Conservation (phyloP, 768 basidiomycete species). For the Boletus sp. region DNA sequence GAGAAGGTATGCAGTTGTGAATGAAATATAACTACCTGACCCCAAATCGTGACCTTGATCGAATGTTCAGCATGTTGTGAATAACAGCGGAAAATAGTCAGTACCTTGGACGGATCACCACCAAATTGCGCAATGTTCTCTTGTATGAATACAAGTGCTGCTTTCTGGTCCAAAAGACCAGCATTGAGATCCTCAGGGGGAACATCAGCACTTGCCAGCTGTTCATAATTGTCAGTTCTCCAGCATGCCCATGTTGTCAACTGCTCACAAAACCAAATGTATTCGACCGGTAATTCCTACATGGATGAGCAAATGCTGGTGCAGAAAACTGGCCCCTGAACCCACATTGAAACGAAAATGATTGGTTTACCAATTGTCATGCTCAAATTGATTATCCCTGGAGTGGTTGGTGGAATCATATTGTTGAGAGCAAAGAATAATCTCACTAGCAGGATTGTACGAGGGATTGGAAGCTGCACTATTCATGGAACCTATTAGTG, state of each 20-base stretch:
- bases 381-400: slow-evolving; percentile 13
- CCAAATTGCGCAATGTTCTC: slow-evolving; percentile 66
- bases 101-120: slow-evolving; percentile 54
- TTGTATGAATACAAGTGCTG: slow-evolving; percentile 57
- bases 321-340: background rate
- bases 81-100: slow-evolving; percentile 1
- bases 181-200: slow-evolving; percentile 51
- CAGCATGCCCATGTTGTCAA: no score
- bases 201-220: slow-evolving; percentile 48
- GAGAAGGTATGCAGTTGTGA: no score
- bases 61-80: background rate
- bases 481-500: background rate
- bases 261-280: slow-evolving; percentile 18
- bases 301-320: background rate
- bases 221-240: slow-evolving; percentile 10
- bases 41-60: slow-evolving; percentile 19
- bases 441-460: slow-evolving; percentile 15
- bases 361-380: slow-evolving; percentile 11
- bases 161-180: slow-evolving; percentile 58
- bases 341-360: slow-evolving; percentile 18
- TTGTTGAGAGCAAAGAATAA: background rate
- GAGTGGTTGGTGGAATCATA: background rate
- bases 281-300: slow-evolving; percentile 16
- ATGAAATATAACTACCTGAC: slow-evolving; percentile 9
- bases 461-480: slow-evolving; percentile 17